Percentiles rank a stretch among this genome's conserved stretches.
Evolutionary conservation across 2,329 filamentous ascomycete genomes (phyloP).

Genomic region (Pezicula neosporulosa): DNA sequence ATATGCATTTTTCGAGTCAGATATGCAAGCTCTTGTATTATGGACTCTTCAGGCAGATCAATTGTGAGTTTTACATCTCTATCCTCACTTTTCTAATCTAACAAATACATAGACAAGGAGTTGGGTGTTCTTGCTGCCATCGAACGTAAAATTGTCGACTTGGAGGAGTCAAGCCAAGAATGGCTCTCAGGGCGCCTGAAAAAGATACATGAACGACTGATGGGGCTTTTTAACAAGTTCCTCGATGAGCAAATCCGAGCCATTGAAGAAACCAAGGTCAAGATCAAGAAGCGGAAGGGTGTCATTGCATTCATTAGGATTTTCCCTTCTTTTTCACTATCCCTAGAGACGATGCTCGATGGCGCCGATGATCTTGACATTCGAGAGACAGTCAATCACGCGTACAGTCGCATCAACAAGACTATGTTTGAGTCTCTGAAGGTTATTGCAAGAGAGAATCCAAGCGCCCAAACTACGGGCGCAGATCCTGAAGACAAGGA

Average conservation of each 20-base stretch:
- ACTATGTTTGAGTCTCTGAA: constrained; percentile 97
- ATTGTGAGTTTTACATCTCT: constrained; percentile 54
- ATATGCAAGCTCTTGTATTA: constrained; percentile 76
- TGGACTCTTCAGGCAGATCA: constrained; percentile 81
- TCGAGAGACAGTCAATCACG: constrained; percentile 75
- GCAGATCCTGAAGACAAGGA: constrained; percentile 85
- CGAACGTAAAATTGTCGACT: constrained; percentile 73
- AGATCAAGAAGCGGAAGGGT: constrained; percentile 97
- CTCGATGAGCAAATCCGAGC: constrained; percentile 92
- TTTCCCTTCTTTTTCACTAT: constrained; percentile 81
- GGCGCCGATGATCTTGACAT: constrained; percentile 61
- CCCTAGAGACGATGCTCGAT: constrained; percentile 79
- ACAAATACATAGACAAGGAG: constrained; percentile 64
- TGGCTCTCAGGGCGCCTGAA: constrained; percentile 78
- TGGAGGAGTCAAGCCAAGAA: constrained; percentile 90
- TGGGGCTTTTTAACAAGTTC: constrained; percentile 78
- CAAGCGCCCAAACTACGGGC: constrained; percentile 40
- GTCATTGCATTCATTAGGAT: constrained; percentile 94
- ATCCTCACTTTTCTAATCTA: constrained; percentile 6
- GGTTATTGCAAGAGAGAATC: constrained; percentile 79
- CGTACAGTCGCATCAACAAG: constrained; percentile 85
- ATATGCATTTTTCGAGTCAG: constrained; percentile 76
- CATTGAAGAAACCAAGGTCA: constrained; percentile 97
- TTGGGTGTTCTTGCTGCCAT: constrained; percentile 83
- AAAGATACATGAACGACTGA: constrained; percentile 72